Evolutionary conservation across 2,329 filamentous ascomycete species (phyloP), one percentile per base, ranked within the genome.

Genomic region (Anthostomella pinea): DNA sequence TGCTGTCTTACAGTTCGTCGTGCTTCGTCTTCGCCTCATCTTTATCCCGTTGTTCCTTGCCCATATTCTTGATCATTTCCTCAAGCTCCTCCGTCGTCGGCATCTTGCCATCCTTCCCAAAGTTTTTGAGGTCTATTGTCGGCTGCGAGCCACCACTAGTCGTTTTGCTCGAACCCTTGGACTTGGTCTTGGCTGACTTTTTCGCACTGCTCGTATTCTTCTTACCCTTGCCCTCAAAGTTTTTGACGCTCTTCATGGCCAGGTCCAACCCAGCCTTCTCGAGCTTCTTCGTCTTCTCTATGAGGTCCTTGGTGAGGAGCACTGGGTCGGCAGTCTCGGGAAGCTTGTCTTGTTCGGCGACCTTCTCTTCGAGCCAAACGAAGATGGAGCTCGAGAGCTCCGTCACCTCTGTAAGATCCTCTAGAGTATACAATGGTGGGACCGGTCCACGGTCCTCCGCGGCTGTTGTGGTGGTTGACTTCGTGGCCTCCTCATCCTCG

Each of bases 361-460:
- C 65, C 57, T 85, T 83, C 47, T 84, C 76, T 20, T 81, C 75
- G 14, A 98, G 72, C 91, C 91, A 98, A 14, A 74, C 69, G 11
- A 73, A 67, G 13, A 82, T 78, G 10, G 77, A 73, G 18, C 79
- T 74, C 54, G 82, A 77, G 13, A 80, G 66, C 8, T 76, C 71
- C 33, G 81, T 75, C 16, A 93, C 69, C 30, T 73, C 68, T 26
- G 74, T 70, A 20, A 95, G 69, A 54, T 97, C 90, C 19, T 83
- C 77, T 7, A 79, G 66, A 1, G 75, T 83, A 66, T 94, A 94
- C 23, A 85, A 67, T 13, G 83, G 77, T 26, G 83, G 77, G 16
- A 76, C 65, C 13, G 79, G 74, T 0, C 77, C 75, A 33, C 64
- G 61, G 27, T 74, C 67, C 33, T 75, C 70, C 56, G 68, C 66